Evolutionary conservation across 225 moss, liverwort and hornwort species (phyloP).

Genomic region (Bryoerythrophyllum caledonicum): DNA sequence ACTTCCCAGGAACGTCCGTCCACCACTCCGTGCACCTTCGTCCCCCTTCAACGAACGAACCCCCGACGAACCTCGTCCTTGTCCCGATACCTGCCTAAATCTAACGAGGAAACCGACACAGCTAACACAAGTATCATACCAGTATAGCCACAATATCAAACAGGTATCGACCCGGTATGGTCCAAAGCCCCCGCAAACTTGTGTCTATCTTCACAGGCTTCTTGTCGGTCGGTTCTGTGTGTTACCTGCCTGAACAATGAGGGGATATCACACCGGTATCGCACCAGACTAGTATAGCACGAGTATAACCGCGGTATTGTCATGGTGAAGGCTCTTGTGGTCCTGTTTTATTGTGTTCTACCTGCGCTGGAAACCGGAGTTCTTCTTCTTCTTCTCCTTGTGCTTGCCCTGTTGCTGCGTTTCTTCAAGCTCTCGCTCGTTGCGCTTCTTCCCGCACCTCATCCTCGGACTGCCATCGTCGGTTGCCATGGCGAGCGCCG

Average conservation of each 20-base stretch:
- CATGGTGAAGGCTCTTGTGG: not conserved
- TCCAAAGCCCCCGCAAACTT: too few species aligned
- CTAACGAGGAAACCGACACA: not conserved
- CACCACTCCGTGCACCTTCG: too few species aligned
- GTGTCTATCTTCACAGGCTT: too few species aligned
- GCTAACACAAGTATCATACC: not conserved
- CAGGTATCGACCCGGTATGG: not conserved
- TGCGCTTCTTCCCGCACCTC: not conserved
- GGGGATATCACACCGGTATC: not conserved
- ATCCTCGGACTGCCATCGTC: not conserved
- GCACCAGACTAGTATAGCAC: not conserved
- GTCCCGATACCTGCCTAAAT: not conserved
- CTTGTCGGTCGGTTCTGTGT: too few species aligned
- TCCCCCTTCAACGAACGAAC: not conserved
- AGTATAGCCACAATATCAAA: not conserved
- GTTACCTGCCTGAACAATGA: too few species aligned
- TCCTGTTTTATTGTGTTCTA: not conserved
- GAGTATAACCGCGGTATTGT: not conserved
- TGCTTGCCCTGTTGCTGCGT: not conserved
- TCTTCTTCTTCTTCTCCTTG: not conserved
- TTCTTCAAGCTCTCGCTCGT: not conserved
- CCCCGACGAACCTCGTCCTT: not conserved
- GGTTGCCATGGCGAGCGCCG: slow-evolving; percentile 32
- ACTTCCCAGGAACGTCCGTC: not conserved
- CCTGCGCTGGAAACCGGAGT: too few species aligned